Percentiles rank a stretch among this genome's conserved stretches.
phyloP scores from a whole-genome alignment of 2,329 filamentous ascomycete species.

The Ceratocystis cubensis region DNA sequence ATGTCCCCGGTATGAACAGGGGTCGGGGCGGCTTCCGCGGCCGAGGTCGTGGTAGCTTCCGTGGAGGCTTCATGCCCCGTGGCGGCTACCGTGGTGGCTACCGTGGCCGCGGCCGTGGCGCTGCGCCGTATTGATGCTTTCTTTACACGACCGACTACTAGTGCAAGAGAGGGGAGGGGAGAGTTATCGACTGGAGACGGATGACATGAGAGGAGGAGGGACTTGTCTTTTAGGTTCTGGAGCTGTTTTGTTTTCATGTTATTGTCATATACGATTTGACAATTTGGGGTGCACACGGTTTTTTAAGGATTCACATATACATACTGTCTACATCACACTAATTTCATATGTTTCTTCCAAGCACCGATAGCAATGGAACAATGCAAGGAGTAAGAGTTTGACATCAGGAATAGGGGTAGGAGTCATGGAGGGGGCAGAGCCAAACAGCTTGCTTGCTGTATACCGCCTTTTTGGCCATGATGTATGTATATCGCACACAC shows the following conservation, averaged over 20 bases:
- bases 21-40: constrained; percentile 49
- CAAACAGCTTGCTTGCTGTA: background rate
- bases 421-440: background rate
- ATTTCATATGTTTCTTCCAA: background rate
- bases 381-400: background rate
- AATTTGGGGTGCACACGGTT: constrained; percentile 1
- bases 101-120: constrained; percentile 48
- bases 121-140: constrained; percentile 46
- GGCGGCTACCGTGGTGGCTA: constrained; percentile 46
- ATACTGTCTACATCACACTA: background rate
- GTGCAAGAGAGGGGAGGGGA: background rate
- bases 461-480: background rate
- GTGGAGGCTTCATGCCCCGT: constrained; percentile 36
- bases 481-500: background rate
- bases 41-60: constrained; percentile 37
- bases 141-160: constrained; percentile 18
- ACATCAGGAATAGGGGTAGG: background rate
- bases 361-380: background rate
- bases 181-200: too few relatives aligned
- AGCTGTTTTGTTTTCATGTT: background rate
- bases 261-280: background rate
- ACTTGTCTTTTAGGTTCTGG: background rate
- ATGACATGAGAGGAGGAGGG: background rate
- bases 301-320: background rate
- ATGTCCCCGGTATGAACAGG: constrained; percentile 85